Percentiles rank a stretch among this genome's conserved stretches.
These are phyloP conservation scores for Phytopythium boreale DNA, from an alignment of 352 stramenopile species.

Conservation along the genomic window DNA sequence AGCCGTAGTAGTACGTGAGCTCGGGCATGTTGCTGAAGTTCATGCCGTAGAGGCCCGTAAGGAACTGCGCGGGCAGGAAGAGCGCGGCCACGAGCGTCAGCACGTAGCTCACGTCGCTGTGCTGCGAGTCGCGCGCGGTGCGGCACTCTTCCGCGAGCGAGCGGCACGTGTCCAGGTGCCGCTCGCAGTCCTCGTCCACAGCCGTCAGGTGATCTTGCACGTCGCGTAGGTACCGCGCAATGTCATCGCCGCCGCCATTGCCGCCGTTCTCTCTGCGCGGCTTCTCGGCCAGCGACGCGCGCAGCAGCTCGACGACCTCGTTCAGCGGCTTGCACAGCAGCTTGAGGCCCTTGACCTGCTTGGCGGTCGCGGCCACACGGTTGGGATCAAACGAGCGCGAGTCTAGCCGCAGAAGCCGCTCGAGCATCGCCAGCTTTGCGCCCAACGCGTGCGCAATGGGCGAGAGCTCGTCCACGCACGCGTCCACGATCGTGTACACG, in stretches of 20 bases:
- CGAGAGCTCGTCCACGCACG: conserved; percentile 76
- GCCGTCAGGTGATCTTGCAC: conserved; percentile 84
- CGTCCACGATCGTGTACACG: conserved; percentile 80
- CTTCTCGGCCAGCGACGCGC: not conserved
- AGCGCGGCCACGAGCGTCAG: conserved; percentile 80
- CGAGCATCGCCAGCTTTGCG: conserved; percentile 70
- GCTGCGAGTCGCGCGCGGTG: conserved; percentile 54
- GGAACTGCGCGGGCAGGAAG: conserved; percentile 83
- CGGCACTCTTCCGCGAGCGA: conserved; percentile 66
- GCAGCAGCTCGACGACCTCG: conserved; percentile 9
- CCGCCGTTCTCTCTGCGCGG: conserved; percentile 19
- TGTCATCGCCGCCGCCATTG: conserved; percentile 64
- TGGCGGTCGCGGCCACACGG: conserved; percentile 49
- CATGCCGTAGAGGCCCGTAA: conserved; percentile 88
- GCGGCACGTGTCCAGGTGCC: conserved; percentile 68
- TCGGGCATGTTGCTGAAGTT: conserved; percentile 89
- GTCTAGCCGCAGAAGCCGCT: conserved; percentile 55
- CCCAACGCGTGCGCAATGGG: conserved; percentile 75
- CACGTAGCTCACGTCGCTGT: conserved; percentile 79
- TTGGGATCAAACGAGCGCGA: conserved; percentile 55
- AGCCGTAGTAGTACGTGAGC: conserved; percentile 68
- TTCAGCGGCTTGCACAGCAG: conserved; percentile 57
- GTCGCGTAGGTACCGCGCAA: conserved; percentile 76
- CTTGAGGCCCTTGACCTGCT: conserved; percentile 76
- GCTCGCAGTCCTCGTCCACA: conserved; percentile 78